Base-by-base conservation (phyloP, 164 flowering plant genomes). In the Kalanchoe fedtschenkoi region DNA sequence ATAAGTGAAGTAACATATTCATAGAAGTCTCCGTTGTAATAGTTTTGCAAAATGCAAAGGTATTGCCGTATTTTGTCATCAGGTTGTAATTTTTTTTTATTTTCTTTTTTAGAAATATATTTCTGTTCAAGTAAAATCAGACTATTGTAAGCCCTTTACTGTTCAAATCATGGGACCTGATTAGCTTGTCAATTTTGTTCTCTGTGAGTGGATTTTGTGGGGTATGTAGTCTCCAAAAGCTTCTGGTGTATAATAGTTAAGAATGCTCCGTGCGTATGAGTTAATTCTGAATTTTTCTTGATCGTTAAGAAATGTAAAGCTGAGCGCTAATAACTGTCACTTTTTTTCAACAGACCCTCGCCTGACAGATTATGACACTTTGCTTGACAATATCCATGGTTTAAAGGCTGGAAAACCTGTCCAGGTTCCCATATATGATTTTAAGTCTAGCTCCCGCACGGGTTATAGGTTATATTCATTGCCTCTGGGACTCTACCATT, bases 361-460 rank as follows among this genome's bases (percentile, higher is more conserved):
- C 30, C 71, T 90, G 80, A 91, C 95, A 29, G 99, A 95, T 73
- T 95, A 91, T 77, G 91, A 84, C 43, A 85, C 91, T 19, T 77
- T 91, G 75, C 95, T 95, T 21, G 79, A 86, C 60, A 95, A 91
- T 69, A 83, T 91, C 46, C 80, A 79, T 61, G 95, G 80, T 62
- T 71, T 95, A 51, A 91, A 81, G 70, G 95, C 77, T 53, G 99
- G 96, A 63, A 91, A 84, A 65, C 67, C 78, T 56, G 95, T 75
- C 68, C 77, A 88, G 73, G 91, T 88, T 75, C 99, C 97, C 24
- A 74, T 91, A 60, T 91, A 95, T 77, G 99, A 95, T 80, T 95
- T 85, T 85, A 95, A 90, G 76, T 66, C 89, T 65, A 91, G 97
- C 72, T 80, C 78, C 51, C 93, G 96, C 53, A 79, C 71, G 13